These are phyloP conservation scores for Aaosphaeria arxii DNA, from an alignment of 2,329 filamentous ascomycete genomes.

Conservation along the genomic window DNA sequence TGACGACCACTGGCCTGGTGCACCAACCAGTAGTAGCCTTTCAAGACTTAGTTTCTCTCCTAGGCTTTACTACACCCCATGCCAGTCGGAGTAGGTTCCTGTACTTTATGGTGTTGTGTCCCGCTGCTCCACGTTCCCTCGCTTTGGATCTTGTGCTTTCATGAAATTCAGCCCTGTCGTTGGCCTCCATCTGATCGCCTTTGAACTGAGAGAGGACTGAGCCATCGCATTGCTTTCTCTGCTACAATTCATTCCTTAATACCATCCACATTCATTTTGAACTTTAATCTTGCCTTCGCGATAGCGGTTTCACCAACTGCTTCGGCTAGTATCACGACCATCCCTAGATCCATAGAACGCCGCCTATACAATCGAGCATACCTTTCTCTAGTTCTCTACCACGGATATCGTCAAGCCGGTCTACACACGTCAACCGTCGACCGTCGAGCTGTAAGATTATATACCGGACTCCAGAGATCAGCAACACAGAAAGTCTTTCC, in stretches of 20 bases:
- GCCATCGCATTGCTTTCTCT: too few species aligned
- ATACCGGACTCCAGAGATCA: background rate
- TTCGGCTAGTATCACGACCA: slow-evolving; percentile 16
- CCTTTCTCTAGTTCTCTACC: slow-evolving; percentile 3
- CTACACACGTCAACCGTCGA: background rate
- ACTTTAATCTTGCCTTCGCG: slow-evolving; percentile 6
- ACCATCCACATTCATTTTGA: slow-evolving; percentile 13
- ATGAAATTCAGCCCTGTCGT: too few species aligned
- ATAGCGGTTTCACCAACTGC: slow-evolving; percentile 25
- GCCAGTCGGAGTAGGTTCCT: slow-evolving; percentile 16
- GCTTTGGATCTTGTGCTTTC: slow-evolving; percentile 11
- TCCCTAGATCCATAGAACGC: slow-evolving; percentile 8
- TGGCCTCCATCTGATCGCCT: too few species aligned
- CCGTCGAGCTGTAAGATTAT: background rate
- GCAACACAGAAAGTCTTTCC: slow-evolving; percentile 1
- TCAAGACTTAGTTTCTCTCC: slow-evolving; percentile 18
- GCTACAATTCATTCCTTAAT: too few species aligned
- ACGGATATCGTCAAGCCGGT: slow-evolving; percentile 2
- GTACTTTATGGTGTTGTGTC: slow-evolving; percentile 26
- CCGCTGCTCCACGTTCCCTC: slow-evolving; percentile 20
- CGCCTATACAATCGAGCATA: slow-evolving; percentile 8
- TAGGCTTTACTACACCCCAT: slow-evolving; percentile 6
- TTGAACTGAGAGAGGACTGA: too few species aligned
- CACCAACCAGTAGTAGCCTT: slow-evolving; percentile 27
- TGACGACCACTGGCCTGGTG: slow-evolving; percentile 20